These are phyloP conservation scores for Kuraishia ogatae DNA, from an alignment of 805 yeast genomes.

Conservation along the genomic window DNA sequence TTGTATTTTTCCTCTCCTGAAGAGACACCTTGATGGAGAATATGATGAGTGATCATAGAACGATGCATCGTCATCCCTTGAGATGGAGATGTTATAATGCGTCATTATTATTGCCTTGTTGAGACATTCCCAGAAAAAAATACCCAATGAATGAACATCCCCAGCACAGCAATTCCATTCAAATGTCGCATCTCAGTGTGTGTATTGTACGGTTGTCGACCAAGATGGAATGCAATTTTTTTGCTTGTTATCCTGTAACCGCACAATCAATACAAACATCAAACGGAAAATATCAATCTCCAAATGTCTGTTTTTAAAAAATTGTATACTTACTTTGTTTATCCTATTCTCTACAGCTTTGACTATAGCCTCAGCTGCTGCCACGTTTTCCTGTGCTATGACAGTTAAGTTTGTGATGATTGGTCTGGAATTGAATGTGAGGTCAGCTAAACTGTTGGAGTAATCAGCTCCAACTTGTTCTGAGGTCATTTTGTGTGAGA, in stretches of 20 bases:
- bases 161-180: neutral
- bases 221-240: no score
- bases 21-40: neutral
- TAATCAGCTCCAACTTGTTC: slow-evolving; percentile 47
- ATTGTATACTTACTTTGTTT: slow-evolving; percentile 32
- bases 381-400: slow-evolving; percentile 78
- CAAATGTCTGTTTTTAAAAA: neutral
- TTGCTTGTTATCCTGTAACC: no score
- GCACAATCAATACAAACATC: neutral
- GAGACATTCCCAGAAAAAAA: neutral
- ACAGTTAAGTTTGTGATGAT: slow-evolving; percentile 78
- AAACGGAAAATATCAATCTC: no score
- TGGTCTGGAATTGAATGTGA: slow-evolving; percentile 85
- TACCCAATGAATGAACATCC: neutral
- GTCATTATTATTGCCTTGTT: neutral
- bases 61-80: neutral
- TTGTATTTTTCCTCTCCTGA: neutral
- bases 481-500: neutral
- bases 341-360: slow-evolving; percentile 70
- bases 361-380: slow-evolving; percentile 69
- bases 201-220: neutral
- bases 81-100: neutral
- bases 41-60: neutral
- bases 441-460: slow-evolving; percentile 57
- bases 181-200: neutral